Conservation (phyloP, 1,139 yeast species). For the Candida sojae region DNA sequence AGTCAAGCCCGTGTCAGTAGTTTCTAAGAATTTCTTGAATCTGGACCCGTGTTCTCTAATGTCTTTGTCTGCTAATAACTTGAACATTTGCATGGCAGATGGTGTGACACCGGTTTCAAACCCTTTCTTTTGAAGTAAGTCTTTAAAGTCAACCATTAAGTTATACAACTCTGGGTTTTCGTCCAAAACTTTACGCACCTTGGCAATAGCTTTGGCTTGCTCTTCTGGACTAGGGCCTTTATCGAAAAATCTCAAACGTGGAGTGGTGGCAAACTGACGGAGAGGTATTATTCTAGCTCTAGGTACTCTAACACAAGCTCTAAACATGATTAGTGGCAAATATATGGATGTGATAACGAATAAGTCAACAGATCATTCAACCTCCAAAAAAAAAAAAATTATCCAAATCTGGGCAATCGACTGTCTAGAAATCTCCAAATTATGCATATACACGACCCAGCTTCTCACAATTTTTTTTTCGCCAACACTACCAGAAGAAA, state of each 20-base stretch:
- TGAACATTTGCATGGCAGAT: constrained; percentile 38
- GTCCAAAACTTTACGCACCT: constrained; percentile 23
- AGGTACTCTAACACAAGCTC: background rate
- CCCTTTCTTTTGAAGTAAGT: constrained; percentile 34
- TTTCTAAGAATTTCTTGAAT: constrained; percentile 34
- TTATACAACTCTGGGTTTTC: constrained; percentile 30
- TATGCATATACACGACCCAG: background rate
- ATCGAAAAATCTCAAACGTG: constrained; percentile 9
- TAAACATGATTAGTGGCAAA: constrained; percentile 3
- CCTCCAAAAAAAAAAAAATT: background rate
- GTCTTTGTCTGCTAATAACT: constrained; percentile 38
- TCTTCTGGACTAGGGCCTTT: constrained; percentile 10
- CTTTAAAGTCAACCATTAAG: constrained; percentile 33
- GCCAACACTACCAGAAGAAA: background rate
- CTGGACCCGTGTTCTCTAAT: constrained; percentile 32
- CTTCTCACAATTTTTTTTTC: background rate
- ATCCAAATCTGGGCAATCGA: too few relatives aligned
- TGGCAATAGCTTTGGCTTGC: constrained; percentile 17
- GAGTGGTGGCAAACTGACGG: constrained; percentile 2
- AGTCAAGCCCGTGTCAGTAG: constrained; percentile 31
- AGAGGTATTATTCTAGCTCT: constrained; percentile 1
- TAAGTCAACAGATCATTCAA: background rate
- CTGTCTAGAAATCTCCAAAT: too few relatives aligned
- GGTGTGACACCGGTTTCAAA: constrained; percentile 35
- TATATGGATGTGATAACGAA: background rate